A percentile compares a stretch with the other conserved stretches of the same genome.
phyloP scores from a whole-genome alignment of 352 stramenopile species.

The Globisporangium barbulae region DNA sequence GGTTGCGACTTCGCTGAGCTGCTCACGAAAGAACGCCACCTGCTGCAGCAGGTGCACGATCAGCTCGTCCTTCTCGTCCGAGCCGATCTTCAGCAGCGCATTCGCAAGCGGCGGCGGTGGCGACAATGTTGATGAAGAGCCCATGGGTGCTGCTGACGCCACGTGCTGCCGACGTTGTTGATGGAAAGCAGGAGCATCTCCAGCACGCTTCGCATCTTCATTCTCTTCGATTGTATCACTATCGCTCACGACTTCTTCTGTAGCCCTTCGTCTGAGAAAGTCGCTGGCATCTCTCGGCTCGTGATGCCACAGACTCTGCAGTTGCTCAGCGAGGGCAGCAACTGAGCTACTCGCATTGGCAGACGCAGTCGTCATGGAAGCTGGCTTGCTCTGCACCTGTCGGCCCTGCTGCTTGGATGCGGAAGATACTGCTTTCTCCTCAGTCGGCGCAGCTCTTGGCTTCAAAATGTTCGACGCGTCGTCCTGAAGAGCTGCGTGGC shows the following conservation, averaged over 20 bases:
- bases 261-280: neutral
- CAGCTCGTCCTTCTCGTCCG: constrained; percentile 51
- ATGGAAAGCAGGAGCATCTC: neutral
- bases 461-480: neutral
- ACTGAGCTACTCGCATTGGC: constrained; percentile 12
- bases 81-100: constrained; percentile 48
- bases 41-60: constrained; percentile 50
- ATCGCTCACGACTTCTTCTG: neutral
- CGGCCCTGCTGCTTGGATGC: neutral
- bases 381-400: neutral
- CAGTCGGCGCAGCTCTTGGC: neutral
- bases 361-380: neutral
- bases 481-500: constrained; percentile 8
- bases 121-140: neutral
- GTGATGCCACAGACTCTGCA: constrained; percentile 23
- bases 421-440: neutral
- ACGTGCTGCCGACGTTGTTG: neutral
- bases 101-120: constrained; percentile 5
- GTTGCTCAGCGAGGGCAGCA: constrained; percentile 24
- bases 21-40: constrained; percentile 26
- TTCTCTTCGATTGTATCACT: neutral
- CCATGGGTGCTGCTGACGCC: neutral
- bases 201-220: neutral
- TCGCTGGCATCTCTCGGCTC: constrained; percentile 5
- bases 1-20: constrained; percentile 44